These are phyloP conservation scores for Eucalyptus rudis DNA, from an alignment of 345 rosid genomes.

Conservation along the genomic window DNA sequence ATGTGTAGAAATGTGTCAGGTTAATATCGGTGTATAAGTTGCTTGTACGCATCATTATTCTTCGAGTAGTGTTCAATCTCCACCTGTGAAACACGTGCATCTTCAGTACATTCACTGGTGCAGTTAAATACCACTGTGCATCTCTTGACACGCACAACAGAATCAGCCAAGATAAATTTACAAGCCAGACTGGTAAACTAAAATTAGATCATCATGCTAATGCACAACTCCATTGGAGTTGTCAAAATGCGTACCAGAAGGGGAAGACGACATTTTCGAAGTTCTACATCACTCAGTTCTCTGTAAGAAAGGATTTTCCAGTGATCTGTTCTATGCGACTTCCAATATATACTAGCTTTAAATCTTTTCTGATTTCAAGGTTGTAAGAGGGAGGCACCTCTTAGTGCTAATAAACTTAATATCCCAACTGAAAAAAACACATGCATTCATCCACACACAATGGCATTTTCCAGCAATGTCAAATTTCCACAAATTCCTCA, in stretches of 20 bases:
- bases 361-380: neutral
- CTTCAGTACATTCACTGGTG: neutral
- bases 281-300: neutral
- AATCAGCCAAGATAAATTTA: neutral
- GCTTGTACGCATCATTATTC: slow-evolving; percentile 58
- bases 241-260: neutral
- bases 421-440: neutral
- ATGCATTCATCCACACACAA: neutral
- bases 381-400: neutral
- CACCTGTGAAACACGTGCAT: slow-evolving; percentile 13
- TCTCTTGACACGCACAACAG: neutral
- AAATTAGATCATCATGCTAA: neutral
- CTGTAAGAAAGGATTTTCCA: neutral
- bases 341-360: neutral
- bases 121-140: neutral
- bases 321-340: neutral
- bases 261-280: neutral
- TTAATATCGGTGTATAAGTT: slow-evolving; percentile 72
- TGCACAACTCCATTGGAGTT: neutral
- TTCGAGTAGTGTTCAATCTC: slow-evolving; percentile 52
- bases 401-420: neutral
- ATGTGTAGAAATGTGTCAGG: neutral
- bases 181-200: neutral
- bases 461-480: neutral
- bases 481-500: neutral